Conservation (phyloP, 805 yeast genomes). For the Saccharomycopsis sp. region DNA sequence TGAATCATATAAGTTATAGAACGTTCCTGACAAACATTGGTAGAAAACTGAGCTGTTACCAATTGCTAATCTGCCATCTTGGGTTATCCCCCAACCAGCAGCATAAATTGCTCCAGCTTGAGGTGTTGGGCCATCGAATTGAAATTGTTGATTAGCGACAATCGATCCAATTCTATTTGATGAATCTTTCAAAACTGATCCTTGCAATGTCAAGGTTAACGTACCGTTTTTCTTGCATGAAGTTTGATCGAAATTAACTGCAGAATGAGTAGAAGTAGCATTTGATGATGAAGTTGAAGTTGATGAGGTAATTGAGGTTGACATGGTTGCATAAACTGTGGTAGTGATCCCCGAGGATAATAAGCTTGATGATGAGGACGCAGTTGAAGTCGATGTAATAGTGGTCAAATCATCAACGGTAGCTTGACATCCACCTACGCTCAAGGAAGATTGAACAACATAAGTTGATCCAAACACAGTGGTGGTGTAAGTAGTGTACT, state of each 20-base stretch:
- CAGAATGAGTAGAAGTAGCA: slow-evolving; percentile 22
- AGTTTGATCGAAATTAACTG: slow-evolving; percentile 22
- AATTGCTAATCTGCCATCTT: slow-evolving; percentile 39
- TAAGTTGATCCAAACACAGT: slow-evolving; percentile 15
- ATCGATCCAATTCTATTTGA: slow-evolving; percentile 50
- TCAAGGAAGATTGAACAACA: slow-evolving; percentile 15
- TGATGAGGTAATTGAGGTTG: slow-evolving; percentile 24
- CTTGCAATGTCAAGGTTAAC: slow-evolving; percentile 41
- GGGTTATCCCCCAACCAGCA: slow-evolving; percentile 36
- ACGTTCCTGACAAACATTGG: slow-evolving; percentile 49
- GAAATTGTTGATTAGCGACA: slow-evolving; percentile 58
- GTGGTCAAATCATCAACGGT: slow-evolving; percentile 1
- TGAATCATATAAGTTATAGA: slow-evolving; percentile 50
- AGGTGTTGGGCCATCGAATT: slow-evolving; percentile 59
- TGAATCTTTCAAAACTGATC: slow-evolving; percentile 38
- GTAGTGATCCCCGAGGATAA: slow-evolving; percentile 9
- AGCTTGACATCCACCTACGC: slow-evolving; percentile 8
- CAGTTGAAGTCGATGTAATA: background rate
- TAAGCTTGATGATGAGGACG: background rate
- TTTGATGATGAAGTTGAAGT: slow-evolving; percentile 24
- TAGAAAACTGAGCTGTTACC: slow-evolving; percentile 42
- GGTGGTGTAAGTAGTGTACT: slow-evolving; percentile 17
- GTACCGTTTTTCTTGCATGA: slow-evolving; percentile 33
- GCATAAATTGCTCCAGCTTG: slow-evolving; percentile 49
- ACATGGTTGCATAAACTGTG: slow-evolving; percentile 25